Percentiles rank a stretch among this genome's conserved stretches.
Evolutionary conservation across 1,139 yeast species (phyloP).

Genomic region (Lodderomyces elongisporus): DNA sequence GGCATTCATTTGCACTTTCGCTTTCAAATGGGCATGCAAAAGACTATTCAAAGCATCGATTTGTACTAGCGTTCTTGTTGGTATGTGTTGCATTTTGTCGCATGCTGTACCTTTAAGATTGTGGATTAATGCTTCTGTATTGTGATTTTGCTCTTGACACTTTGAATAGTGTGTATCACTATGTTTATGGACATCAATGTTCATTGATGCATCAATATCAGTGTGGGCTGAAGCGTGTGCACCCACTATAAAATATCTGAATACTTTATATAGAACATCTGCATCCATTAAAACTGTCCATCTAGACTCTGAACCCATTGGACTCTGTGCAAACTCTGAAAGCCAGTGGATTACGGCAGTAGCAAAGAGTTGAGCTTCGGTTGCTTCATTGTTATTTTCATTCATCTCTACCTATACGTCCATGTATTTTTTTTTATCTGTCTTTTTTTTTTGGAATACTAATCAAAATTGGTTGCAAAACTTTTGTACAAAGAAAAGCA

Average conservation of each 20-base stretch:
- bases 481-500: too few species aligned
- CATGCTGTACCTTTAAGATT: neutral
- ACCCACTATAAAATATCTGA: neutral
- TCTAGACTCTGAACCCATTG: constrained; percentile 11
- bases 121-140: neutral
- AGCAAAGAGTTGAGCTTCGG: constrained; percentile 1
- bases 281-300: constrained; percentile 16
- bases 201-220: neutral
- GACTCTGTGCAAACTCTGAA: constrained; percentile 20
- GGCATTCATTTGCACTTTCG: constrained; percentile 3
- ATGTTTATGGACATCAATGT: too few species aligned
- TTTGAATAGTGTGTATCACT: too few species aligned
- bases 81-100: neutral
- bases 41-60: neutral
- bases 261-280: neutral
- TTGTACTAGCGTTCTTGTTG: too few species aligned
- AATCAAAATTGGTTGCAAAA: too few species aligned
- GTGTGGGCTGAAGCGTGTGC: too few species aligned
- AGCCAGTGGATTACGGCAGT: constrained; percentile 22
- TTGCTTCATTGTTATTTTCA: too few species aligned
- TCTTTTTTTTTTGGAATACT: too few species aligned
- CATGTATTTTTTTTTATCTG: too few species aligned
- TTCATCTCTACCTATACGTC: too few species aligned
- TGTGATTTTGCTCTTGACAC: neutral
- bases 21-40: constrained; percentile 11